A percentile compares a stretch with the other conserved stretches of the same genome.
Evolutionary conservation across 164 flowering plant genomes (phyloP).

Genomic region (Berberis vulgaris): DNA sequence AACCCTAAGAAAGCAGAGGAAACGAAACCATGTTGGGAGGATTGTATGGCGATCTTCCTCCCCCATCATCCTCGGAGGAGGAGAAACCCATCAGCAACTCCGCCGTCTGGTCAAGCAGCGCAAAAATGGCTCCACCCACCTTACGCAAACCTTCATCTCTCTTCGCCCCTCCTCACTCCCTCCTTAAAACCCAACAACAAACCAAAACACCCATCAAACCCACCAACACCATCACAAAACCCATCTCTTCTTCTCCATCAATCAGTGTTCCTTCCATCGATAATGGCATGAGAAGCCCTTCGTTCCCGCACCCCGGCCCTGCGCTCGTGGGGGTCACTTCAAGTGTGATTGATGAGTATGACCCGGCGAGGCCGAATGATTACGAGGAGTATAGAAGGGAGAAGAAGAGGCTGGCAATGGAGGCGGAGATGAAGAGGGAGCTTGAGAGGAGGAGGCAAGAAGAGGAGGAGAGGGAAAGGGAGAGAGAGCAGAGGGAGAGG

Average conservation of each 20-base stretch:
- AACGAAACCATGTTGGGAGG: conserved; percentile 65
- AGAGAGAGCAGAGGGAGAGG: conserved; percentile 36
- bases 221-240: conserved; percentile 14
- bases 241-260: conserved; percentile 14
- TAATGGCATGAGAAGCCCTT: conserved; percentile 10
- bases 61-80: conserved; percentile 52
- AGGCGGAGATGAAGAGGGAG: conserved; percentile 60
- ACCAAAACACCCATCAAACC: conserved; percentile 11
- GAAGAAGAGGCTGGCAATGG: conserved; percentile 43
- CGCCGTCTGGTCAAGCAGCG: conserved; percentile 75
- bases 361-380: conserved; percentile 91
- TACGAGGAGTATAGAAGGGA: conserved; percentile 83
- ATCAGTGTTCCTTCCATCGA: conserved; percentile 6
- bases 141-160: conserved; percentile 66
- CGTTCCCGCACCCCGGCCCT: conserved; percentile 26
- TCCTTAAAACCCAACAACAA: conserved; percentile 41
- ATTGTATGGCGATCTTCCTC: conserved; percentile 85
- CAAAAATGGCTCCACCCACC: conserved; percentile 86
- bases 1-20: no score
- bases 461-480: conserved; percentile 58
- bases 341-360: conserved; percentile 81
- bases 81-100: conserved; percentile 28
- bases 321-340: conserved; percentile 80
- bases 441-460: conserved; percentile 41
- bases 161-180: conserved; percentile 55